Conservation (phyloP, 768 basidiomycete genomes). For the Cystofilobasidium bisporidii region DNA sequence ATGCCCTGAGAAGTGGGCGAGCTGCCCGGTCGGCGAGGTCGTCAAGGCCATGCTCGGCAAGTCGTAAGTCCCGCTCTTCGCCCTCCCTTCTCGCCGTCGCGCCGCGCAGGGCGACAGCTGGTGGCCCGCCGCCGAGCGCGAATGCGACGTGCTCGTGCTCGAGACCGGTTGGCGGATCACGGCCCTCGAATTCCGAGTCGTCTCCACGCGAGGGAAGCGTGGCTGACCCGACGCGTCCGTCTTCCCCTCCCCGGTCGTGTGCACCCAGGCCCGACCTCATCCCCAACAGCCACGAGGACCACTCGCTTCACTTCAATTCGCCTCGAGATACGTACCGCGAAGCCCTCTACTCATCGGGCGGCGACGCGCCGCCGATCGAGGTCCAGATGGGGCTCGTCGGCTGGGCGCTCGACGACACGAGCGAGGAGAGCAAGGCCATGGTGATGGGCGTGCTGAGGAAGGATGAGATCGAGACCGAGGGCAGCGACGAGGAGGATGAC, state of each 20-base stretch:
- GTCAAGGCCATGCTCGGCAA: slow-evolving; percentile 18
- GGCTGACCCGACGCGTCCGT: not conserved
- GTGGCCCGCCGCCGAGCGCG: no score
- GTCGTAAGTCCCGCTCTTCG: slow-evolving; percentile 5
- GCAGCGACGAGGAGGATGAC: slow-evolving; percentile 7
- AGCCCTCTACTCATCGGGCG: slow-evolving; percentile 5
- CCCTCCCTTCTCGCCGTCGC: not conserved
- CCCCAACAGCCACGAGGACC: slow-evolving; percentile 10
- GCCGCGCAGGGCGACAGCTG: not conserved
- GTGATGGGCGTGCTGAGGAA: slow-evolving; percentile 17
- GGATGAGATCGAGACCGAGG: slow-evolving; percentile 20
- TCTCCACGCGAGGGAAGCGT: no score
- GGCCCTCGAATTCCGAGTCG: no score
- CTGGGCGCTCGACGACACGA: slow-evolving; percentile 26
- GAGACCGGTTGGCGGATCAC: no score
- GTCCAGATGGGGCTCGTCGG: slow-evolving; percentile 19
- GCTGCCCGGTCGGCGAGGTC: slow-evolving; percentile 15
- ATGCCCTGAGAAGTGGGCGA: slow-evolving; percentile 9
- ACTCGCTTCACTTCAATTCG: slow-evolving; percentile 16
- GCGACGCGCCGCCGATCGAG: slow-evolving; percentile 8
- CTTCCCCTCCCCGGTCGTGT: not conserved
- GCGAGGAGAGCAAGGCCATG: slow-evolving; percentile 7
- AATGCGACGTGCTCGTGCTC: no score
- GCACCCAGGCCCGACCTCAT: slow-evolving; percentile 13
- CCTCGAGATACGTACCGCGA: slow-evolving; percentile 14